phyloP scores from a whole-genome alignment of 1,284 basidiomycete species.

The Leccinum solheimii region DNA sequence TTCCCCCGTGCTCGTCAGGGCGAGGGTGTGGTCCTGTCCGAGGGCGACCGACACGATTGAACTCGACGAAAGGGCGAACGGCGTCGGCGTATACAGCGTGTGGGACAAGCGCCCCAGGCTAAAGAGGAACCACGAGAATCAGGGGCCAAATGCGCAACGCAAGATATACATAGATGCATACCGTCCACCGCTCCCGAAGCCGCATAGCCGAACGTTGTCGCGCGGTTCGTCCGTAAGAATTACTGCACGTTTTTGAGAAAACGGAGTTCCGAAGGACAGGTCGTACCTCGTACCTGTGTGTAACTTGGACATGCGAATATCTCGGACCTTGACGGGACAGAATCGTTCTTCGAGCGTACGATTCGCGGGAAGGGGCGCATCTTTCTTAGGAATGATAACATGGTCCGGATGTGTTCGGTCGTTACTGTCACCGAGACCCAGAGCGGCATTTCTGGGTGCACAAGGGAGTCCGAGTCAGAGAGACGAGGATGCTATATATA shows the following conservation, averaged over 20 bases:
- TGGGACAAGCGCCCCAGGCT: constrained; percentile 78
- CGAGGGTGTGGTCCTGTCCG: constrained; percentile 93
- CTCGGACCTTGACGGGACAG: constrained; percentile 59
- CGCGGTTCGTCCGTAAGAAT: constrained; percentile 73
- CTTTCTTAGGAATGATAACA: constrained; percentile 55
- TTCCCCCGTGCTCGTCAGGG: constrained; percentile 78
- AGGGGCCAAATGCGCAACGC: background rate
- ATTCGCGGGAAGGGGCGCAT: constrained; percentile 14
- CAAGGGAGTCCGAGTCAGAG: background rate
- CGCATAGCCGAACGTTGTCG: constrained; percentile 81
- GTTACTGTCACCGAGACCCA: constrained; percentile 81
- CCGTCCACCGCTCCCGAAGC: constrained; percentile 85
- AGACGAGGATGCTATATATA: background rate
- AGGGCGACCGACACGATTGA: constrained; percentile 68
- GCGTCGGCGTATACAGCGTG: constrained; percentile 74
- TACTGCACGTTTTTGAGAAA: constrained; percentile 38
- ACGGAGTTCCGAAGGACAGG: background rate
- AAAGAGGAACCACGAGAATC: constrained; percentile 6
- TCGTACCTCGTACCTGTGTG: constrained; percentile 57
- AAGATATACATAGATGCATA: constrained; percentile 29
- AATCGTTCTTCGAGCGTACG: constrained; percentile 47
- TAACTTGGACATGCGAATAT: constrained; percentile 79
- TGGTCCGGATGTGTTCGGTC: constrained; percentile 84
- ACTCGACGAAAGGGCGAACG: constrained; percentile 54
- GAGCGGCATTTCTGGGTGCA: constrained; percentile 72